Base-by-base conservation (phyloP, 805 yeast species). In the Candida berthetii region DNA sequence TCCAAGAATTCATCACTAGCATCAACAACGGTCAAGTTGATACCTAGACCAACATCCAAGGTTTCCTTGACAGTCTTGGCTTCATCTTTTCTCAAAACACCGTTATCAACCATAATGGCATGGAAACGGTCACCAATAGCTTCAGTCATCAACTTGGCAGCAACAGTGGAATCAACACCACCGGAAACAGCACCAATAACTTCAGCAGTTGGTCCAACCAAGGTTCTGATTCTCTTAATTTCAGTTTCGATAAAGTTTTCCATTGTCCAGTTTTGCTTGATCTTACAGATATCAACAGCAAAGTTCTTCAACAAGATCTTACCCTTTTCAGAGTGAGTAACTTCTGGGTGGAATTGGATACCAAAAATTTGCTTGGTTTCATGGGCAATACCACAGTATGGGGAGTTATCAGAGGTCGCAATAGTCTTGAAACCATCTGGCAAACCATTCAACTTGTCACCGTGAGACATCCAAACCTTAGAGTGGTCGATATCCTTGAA, bases 111-210 rank as follows among this genome's bases (percentile, higher is more conserved):
- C 60, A 88, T 78, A 57, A 93, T 90, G 45, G 99, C 99, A 60
- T 93, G 99, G 85, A 93, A 93, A 65, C 99, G 80, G 59, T 87
- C 93, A 61, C 99, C 99, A 65, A 93, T 93, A 51, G 99, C 99
- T 71, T 86, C 96, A 50, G 88, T 83, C 96, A 93, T 85, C 62
- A 93, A 77, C 74, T 91, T 93, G 50, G 99, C 97, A 52, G 97
- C 99, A 46, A 93, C 99, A 38, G 99, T 93, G 40, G 99, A 93
- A 69, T 93, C 99, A 48, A 93, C 99, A 73, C 99, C 99, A 59
- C 99, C 99, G 40, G 96, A 88, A 50, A 93, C 99, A 42, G 99
- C 99, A 69, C 99, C 99, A 60, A 93, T 93, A 50, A 93, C 99
- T 70, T 93, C 98, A 43, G 96, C 98, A 43, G 89, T 82, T 52